A percentile compares a stretch with the other conserved stretches of the same genome.
phyloP scores from a whole-genome alignment of 352 stramenopile species.

The Sclerospora graminicola region DNA sequence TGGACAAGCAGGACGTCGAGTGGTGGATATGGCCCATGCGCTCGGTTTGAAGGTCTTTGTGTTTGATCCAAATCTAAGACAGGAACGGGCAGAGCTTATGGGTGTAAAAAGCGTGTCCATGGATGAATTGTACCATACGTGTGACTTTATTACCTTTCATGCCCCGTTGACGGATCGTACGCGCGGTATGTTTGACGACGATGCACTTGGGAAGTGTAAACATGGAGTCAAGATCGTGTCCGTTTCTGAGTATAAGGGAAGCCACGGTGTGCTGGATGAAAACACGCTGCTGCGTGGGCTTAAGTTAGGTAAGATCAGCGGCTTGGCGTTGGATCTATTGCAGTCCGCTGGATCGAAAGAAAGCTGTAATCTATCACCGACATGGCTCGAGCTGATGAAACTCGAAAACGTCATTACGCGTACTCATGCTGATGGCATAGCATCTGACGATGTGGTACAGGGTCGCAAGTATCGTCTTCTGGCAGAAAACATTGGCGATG shows the following conservation, averaged over 20 bases:
- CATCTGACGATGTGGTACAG: constrained; percentile 68
- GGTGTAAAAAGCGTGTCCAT: constrained; percentile 54
- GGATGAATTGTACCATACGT: constrained; percentile 49
- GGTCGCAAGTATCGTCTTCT: constrained; percentile 63
- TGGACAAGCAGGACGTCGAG: constrained; percentile 54
- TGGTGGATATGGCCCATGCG: constrained; percentile 63
- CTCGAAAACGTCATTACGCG: constrained; percentile 85
- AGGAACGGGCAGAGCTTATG: constrained; percentile 48
- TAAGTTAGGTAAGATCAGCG: constrained; percentile 69
- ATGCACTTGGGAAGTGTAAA: constrained; percentile 84
- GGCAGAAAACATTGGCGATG: constrained; percentile 70
- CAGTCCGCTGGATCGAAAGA: constrained; percentile 15
- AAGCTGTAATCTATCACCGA: constrained; percentile 17
- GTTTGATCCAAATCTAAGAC: constrained; percentile 67
- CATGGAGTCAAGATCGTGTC: constrained; percentile 84
- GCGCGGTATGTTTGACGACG: constrained; percentile 78
- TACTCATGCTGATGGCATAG: constrained; percentile 83
- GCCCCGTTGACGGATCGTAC: constrained; percentile 90
- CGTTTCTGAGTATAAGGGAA: constrained; percentile 60
- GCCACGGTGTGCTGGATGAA: constrained; percentile 72
- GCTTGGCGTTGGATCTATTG: constrained; percentile 77
- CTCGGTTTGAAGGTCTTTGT: constrained; percentile 60
- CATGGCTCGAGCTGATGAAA: constrained; percentile 61
- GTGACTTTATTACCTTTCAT: constrained; percentile 93
- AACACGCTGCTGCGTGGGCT: constrained; percentile 61